phyloP scores from a whole-genome alignment of 495 filamentous ascomycete species.

The Talaromyces adpressus region DNA sequence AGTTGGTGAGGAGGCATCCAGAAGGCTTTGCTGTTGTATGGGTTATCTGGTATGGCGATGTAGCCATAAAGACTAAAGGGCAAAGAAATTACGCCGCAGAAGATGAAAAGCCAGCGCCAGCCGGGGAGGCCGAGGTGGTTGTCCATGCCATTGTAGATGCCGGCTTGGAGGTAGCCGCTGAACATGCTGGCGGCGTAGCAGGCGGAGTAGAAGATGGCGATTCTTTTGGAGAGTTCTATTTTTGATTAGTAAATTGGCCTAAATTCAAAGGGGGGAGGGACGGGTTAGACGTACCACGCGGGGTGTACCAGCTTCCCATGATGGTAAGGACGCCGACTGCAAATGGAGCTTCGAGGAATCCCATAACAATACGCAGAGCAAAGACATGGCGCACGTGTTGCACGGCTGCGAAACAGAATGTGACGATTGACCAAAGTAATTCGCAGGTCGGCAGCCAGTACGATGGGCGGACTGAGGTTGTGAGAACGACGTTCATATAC shows the following conservation, averaged over 20 bases:
- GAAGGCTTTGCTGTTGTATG: slow-evolving; percentile 4
- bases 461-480: slow-evolving; percentile 15
- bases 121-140: slow-evolving; percentile 50
- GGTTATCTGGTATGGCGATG: slow-evolving; percentile 7
- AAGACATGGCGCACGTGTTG: slow-evolving; percentile 27
- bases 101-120: slow-evolving; percentile 64
- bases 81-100: slow-evolving; percentile 27
- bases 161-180: slow-evolving; percentile 26
- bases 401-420: slow-evolving; percentile 22
- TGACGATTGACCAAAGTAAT: slow-evolving; percentile 31
- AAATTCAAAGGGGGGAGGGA: not conserved
- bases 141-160: slow-evolving; percentile 38
- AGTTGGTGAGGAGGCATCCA: not conserved
- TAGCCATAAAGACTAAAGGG: slow-evolving; percentile 7
- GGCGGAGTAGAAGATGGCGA: slow-evolving; percentile 31
- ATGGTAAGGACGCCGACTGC: slow-evolving; percentile 6
- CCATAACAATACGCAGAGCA: slow-evolving; percentile 10
- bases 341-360: slow-evolving; percentile 8
- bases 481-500: not conserved
- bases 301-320: slow-evolving; percentile 11
- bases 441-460: slow-evolving; percentile 30
- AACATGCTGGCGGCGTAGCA: slow-evolving; percentile 31
- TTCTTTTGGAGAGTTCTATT: slow-evolving; percentile 38
- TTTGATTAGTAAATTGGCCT: not conserved
- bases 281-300: not conserved